Evolutionary conservation across 768 basidiomycete species (phyloP).

Genomic region (Boletus vinaceobasis): DNA sequence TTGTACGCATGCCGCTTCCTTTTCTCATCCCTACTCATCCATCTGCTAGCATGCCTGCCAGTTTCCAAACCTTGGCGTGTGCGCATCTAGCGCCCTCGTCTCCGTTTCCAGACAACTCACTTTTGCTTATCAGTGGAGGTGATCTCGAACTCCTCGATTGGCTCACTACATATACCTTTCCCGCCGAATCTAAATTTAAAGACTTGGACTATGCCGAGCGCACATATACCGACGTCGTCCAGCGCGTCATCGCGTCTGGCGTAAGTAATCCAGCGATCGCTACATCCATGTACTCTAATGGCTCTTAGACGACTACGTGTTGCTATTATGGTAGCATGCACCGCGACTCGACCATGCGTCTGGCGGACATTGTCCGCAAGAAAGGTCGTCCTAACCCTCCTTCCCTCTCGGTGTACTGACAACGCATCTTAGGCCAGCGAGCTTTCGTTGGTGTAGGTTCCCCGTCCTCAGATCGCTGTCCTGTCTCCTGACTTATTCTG

Average conservation of each 20-base stretch:
- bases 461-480: not conserved
- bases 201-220: conserved; percentile 66
- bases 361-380: conserved; percentile 71
- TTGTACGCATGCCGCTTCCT: conserved; percentile 45
- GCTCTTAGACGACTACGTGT: conserved; percentile 77
- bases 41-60: conserved; percentile 35
- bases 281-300: conserved; percentile 2
- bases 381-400: conserved; percentile 41
- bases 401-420: conserved; percentile 5
- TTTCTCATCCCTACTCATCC: not conserved
- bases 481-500: conserved; percentile 2
- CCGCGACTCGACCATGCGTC: conserved; percentile 70
- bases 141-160: conserved; percentile 88
- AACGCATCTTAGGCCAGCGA: conserved; percentile 57
- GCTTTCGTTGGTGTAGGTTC: conserved; percentile 78
- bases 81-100: not conserved
- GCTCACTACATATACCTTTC: conserved; percentile 83
- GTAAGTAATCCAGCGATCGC: conserved; percentile 43
- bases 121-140: conserved; percentile 54
- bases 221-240: conserved; percentile 70
- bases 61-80: conserved; percentile 42
- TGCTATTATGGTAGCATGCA: conserved; percentile 90
- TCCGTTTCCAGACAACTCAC: conserved; percentile 1
- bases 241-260: conserved; percentile 66
- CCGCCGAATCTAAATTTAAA: conserved; percentile 73